Percentiles rank a stretch among this genome's conserved stretches.
These are phyloP conservation scores for Suillus subalutaceus DNA, from an alignment of 768 basidiomycete genomes.

Conservation along the genomic window DNA sequence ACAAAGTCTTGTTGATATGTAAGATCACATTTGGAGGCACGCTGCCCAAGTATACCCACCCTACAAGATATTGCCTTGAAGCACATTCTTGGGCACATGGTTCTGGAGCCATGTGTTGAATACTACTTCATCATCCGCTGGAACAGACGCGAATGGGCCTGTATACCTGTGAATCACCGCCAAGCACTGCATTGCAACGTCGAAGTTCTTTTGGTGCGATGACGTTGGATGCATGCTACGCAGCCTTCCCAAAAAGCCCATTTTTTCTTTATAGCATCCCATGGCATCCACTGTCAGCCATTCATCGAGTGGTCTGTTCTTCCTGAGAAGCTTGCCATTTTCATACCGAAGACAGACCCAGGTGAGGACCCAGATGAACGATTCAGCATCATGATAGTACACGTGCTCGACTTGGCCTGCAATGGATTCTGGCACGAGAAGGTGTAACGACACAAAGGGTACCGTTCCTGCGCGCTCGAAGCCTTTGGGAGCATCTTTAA, in stretches of 20 bases:
- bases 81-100: neutral
- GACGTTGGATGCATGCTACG: neutral
- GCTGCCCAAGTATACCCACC: too few species aligned
- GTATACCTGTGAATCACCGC: neutral
- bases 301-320: neutral
- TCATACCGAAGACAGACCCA: neutral
- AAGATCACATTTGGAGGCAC: neutral
- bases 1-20: too few species aligned
- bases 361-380: neutral
- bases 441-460: neutral
- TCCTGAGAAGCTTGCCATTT: neutral
- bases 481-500: neutral
- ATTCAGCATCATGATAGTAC: neutral
- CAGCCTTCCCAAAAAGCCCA: neutral
- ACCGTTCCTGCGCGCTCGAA: neutral
- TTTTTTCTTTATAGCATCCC: neutral
- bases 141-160: neutral
- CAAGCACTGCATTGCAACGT: neutral
- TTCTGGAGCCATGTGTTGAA: neutral
- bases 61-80: too few species aligned
- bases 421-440: neutral
- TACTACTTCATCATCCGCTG: neutral
- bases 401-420: neutral
- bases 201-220: neutral
- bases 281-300: neutral